Evolutionary conservation across 116 monocot genomes (phyloP), one percentile per base, ranked within the genome.

Genomic region (Trichopus zeylanicus): DNA sequence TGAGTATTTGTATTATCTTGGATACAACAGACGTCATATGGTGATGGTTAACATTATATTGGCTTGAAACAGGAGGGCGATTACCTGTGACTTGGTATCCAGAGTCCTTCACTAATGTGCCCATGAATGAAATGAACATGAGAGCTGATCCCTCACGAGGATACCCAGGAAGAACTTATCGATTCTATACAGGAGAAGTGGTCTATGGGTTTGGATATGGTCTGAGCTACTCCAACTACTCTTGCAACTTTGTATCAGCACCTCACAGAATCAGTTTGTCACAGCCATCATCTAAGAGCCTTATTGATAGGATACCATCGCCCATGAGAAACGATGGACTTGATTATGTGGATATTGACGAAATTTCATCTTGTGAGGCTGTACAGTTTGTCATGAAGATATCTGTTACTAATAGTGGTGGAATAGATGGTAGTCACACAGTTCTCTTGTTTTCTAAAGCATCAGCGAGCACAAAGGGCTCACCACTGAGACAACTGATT

Each of bases 121-220:
- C 97, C 4, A 97, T 97, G 97, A 70, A 62, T 34, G 87, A 91
- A 60, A 97, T 97, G 91, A 72, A 75, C 65, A 97, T 97, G 97
- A 75, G 97, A 32, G 64, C 97, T 8, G 82, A 87, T 59, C 77
- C 80, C 19, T 84, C 87, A 13, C 66, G 79, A 58, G 77, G 61
- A 21, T 91, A 87, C 75, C 97, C 91, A 0, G 91, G 97, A 18
- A 52, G 97, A 64, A 97, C 84, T 5, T 87, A 97, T 60, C 62
- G 91, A 31, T 97, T 97, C 62, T 91, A 97, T 62, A 67, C 79
- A 1, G 97, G 97, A 15, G 61, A 72, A n/a, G 70, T 61, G 19
- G 84, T 97, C 8, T 97, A 84, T 65, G 51, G 46, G 31, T 97
- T 87, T 48, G 97, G 91, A 4, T 83, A 91, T 42, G 97, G 97